Evolutionary conservation across 73 alveolate genomes (phyloP).

Genomic region (Uronychia setigera): DNA sequence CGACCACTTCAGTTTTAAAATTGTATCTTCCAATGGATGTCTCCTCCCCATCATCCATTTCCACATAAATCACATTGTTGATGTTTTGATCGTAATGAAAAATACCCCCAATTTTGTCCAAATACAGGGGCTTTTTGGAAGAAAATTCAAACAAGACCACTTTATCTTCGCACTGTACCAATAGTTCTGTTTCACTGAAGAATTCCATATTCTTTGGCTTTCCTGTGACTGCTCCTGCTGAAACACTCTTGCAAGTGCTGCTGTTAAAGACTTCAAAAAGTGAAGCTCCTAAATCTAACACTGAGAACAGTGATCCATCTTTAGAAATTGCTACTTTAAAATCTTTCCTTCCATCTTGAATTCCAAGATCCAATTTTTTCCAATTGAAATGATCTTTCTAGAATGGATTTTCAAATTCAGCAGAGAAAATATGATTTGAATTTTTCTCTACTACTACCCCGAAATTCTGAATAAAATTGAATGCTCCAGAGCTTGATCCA

Average conservation of each 20-base stretch:
- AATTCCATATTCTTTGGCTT: neutral
- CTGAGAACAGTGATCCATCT: neutral
- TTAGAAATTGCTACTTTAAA: neutral
- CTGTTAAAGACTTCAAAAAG: neutral
- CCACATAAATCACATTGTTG: too few relatives aligned
- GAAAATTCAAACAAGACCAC: neutral
- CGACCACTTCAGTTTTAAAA: neutral
- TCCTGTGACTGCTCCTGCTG: neutral
- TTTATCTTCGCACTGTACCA: neutral
- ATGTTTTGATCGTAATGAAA: neutral
- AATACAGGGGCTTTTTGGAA: neutral
- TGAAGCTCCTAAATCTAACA: neutral
- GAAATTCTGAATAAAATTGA: neutral
- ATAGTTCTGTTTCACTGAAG: neutral
- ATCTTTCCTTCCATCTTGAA: neutral
- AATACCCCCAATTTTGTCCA: neutral
- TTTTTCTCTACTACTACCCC: neutral
- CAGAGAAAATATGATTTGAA: neutral
- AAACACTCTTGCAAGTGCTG: neutral
- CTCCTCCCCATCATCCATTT: neutral
- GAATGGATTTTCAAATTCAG: neutral
- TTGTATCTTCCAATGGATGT: neutral
- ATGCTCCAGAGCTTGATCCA: neutral
- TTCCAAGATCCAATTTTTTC: neutral
- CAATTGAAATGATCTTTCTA: neutral